Conservation (phyloP, 768 basidiomycete genomes). For the Tylopilus rubrobrunneus region DNA sequence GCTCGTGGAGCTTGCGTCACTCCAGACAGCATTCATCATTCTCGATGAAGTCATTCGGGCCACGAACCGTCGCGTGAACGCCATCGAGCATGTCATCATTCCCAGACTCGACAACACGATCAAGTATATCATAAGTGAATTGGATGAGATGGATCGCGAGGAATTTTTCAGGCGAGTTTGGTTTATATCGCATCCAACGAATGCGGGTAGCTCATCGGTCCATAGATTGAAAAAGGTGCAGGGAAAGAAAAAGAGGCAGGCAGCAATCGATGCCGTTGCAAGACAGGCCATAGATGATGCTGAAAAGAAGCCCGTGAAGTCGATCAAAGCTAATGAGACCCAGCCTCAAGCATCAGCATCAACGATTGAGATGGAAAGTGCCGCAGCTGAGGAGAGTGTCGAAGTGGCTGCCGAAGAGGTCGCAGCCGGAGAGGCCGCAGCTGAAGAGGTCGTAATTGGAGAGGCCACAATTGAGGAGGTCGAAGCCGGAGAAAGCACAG, state of each 20-base stretch:
- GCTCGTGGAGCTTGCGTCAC: slow-evolving; percentile 91
- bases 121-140: slow-evolving; percentile 94
- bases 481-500: slow-evolving; percentile 16
- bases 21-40: slow-evolving; percentile 97
- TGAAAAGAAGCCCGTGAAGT: slow-evolving; percentile 6
- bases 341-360: slow-evolving; percentile 6
- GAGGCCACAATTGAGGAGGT: slow-evolving; percentile 23
- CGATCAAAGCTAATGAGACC: background rate
- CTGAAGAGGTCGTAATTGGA: background rate
- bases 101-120: slow-evolving; percentile 96
- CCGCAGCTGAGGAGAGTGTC: background rate
- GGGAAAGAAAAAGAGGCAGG: slow-evolving; percentile 92
- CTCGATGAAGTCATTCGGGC: slow-evolving; percentile 98
- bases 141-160: slow-evolving; percentile 98
- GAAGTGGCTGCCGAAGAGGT: slow-evolving; percentile 29
- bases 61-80: slow-evolving; percentile 98
- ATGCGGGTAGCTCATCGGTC: slow-evolving; percentile 2
- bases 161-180: slow-evolving; percentile 78
- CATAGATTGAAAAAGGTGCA: slow-evolving; percentile 92
- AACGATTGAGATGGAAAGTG: slow-evolving; percentile 2
- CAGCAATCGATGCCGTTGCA: slow-evolving; percentile 39
- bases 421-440: slow-evolving; percentile 30
- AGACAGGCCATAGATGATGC: slow-evolving; percentile 5
- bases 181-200: background rate
- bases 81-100: slow-evolving; percentile 96